phyloP scores from a whole-genome alignment of 345 rosid species.

The Lepidium sativum region DNA sequence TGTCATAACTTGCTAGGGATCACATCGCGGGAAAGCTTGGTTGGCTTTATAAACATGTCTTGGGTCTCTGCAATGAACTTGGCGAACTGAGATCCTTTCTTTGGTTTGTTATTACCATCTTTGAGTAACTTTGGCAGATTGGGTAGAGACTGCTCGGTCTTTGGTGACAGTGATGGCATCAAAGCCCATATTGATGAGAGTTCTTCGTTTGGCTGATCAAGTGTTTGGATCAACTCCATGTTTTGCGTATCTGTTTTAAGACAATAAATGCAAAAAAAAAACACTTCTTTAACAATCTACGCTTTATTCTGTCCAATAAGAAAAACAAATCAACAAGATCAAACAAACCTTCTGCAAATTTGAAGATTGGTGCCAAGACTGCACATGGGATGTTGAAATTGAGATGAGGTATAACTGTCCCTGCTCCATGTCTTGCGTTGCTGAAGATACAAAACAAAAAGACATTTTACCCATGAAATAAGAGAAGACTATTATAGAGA shows the following conservation, averaged over 20 bases:
- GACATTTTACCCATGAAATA: not conserved
- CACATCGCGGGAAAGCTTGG: conserved; percentile 27
- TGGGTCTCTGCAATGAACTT: conserved; percentile 60
- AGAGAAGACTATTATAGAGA: not conserved
- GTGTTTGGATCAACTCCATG: conserved; percentile 40
- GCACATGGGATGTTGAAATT: conserved; percentile 95
- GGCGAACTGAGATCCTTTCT: conserved; percentile 75
- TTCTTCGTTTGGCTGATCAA: conserved; percentile 55
- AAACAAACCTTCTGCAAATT: conserved; percentile 63
- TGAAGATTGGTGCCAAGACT: conserved; percentile 60
- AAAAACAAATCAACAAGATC: not conserved
- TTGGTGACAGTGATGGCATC: conserved; percentile 59
- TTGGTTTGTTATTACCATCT: conserved; percentile 39
- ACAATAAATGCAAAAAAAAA: not conserved
- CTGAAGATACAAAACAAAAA: conserved; percentile 30
- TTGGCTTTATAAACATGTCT: conserved; percentile 32
- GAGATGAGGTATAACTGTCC: conserved; percentile 78
- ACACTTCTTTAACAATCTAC: not conserved
- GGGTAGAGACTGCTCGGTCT: conserved; percentile 27
- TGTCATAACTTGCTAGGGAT: conserved; percentile 65
- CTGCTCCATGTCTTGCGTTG: conserved; percentile 88
- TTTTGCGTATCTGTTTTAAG: conserved; percentile 48
- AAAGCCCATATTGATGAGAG: conserved; percentile 78
- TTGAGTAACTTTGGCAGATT: conserved; percentile 31
- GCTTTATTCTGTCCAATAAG: not conserved